Base-by-base conservation (phyloP, 106 monocot species). In the Vanilla planifolia region DNA sequence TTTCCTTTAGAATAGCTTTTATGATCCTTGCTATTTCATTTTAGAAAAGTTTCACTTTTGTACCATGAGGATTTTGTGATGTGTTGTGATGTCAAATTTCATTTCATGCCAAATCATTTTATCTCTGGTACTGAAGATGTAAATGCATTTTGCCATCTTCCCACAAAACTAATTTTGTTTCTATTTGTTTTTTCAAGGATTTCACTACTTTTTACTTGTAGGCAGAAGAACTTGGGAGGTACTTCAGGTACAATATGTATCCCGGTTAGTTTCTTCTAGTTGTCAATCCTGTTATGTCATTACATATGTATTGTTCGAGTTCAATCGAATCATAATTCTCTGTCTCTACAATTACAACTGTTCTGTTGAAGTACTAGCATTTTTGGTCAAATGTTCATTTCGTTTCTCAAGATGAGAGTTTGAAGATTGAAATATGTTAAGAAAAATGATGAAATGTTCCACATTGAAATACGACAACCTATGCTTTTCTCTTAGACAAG, bases 201-300 rank as follows among this genome's bases (percentile, higher is more conserved):
- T 30, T 32, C 25, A 48, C 24, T 48, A 15, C 17, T 5, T 6
- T 28, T 57, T 21, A 15, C 11, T 56, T 57, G 33, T 16, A 95
- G 94, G 96, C 96, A 39, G 96, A 98, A 72, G 96, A 98, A 53
- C 67, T 98, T 42, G 96, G 96, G 71, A 81, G 96, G 63, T 98
- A 81, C 50, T 98, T 98, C 65, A 64, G 96, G 65, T 88, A 98
- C 63, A 84, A 98, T 68, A 92, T 98, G 81, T 98, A 98, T 88
- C 91, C 91, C 82, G 91, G 96, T 98, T 53, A 40, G 17, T 43
- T 57, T 57, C 57, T 57, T 28, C 13, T 10, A 36, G 19, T 2
- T 26, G 17, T 57, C 20, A 34, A 20, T 57, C 5, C 20, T 57
- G 35, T 57, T 57, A 57, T 65, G 25, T 32, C 46, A 44, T 9